Conservation (phyloP, 148 eudicot species). For the Chenopodium formosanum region DNA sequence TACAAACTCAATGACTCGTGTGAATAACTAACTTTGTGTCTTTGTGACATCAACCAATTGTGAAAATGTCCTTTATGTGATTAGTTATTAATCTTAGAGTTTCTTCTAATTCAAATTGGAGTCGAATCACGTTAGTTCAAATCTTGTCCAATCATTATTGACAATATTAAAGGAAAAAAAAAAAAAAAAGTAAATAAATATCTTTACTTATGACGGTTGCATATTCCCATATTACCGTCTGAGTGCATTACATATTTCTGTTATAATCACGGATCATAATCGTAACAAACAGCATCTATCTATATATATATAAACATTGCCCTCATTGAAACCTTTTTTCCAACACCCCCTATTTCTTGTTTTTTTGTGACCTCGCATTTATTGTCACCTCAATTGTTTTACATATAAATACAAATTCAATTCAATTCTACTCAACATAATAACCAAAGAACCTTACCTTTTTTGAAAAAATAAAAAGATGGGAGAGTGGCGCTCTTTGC, state of each 20-base stretch:
- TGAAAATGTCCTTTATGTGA: too few relatives aligned
- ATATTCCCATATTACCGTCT: constrained; percentile 14
- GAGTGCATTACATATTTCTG: background rate
- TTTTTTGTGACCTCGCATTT: background rate
- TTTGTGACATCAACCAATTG: too few relatives aligned
- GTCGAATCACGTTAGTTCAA: too few relatives aligned
- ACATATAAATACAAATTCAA: background rate
- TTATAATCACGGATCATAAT: background rate
- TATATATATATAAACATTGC: background rate
- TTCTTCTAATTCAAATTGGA: too few relatives aligned
- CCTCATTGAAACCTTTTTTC: background rate
- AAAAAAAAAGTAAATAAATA: too few relatives aligned
- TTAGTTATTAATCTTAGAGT: too few relatives aligned
- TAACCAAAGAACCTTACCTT: background rate
- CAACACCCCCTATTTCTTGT: background rate
- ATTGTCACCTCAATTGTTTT: background rate
- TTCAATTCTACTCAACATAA: background rate
- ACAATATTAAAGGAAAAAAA: too few relatives aligned
- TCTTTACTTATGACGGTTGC: background rate
- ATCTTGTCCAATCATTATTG: too few relatives aligned
- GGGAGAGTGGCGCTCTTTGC: constrained; percentile 69
- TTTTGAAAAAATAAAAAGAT: constrained; percentile 18
- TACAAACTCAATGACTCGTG: too few relatives aligned
- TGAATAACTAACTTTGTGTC: too few relatives aligned
- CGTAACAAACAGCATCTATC: background rate